Conservation (phyloP, 805 yeast species). For the Candida germanica region DNA sequence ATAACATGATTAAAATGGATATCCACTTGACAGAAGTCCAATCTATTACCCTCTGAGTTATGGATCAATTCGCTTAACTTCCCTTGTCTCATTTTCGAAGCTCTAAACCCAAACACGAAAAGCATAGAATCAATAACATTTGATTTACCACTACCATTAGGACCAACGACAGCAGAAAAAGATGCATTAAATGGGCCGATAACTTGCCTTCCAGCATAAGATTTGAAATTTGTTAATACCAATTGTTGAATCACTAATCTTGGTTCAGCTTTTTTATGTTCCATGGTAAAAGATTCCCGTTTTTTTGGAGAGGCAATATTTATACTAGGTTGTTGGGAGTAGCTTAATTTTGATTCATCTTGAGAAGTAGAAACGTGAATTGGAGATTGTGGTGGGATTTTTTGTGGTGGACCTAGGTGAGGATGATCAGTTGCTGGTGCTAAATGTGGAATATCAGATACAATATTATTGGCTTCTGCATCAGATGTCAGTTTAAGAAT, state of each 20-base stretch:
- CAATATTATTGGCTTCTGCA: background rate
- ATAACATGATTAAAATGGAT: constrained; percentile 78
- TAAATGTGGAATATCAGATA: constrained; percentile 1
- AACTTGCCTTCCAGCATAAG: constrained; percentile 89
- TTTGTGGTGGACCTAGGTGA: too few species aligned
- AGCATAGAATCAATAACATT: constrained; percentile 95
- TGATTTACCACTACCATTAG: constrained; percentile 97
- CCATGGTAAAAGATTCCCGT: constrained; percentile 4
- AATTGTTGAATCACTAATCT: constrained; percentile 75
- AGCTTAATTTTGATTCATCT: constrained; percentile 2
- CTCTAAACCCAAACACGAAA: constrained; percentile 96
- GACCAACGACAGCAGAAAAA: constrained; percentile 97
- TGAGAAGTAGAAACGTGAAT: background rate
- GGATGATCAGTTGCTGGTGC: constrained; percentile 4
- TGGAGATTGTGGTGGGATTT: background rate
- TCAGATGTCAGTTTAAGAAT: background rate
- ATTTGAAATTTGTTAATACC: constrained; percentile 82
- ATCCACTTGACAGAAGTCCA: constrained; percentile 83
- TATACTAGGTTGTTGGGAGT: constrained; percentile 8
- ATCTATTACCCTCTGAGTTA: constrained; percentile 65
- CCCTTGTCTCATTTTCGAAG: constrained; percentile 94
- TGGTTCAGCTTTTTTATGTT: constrained; percentile 27
- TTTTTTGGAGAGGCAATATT: constrained; percentile 10
- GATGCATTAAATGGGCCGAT: constrained; percentile 94
- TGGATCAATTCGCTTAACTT: constrained; percentile 91